Evolutionary conservation across 768 basidiomycete genomes (phyloP).

Genomic region (Tylopilus sp.): DNA sequence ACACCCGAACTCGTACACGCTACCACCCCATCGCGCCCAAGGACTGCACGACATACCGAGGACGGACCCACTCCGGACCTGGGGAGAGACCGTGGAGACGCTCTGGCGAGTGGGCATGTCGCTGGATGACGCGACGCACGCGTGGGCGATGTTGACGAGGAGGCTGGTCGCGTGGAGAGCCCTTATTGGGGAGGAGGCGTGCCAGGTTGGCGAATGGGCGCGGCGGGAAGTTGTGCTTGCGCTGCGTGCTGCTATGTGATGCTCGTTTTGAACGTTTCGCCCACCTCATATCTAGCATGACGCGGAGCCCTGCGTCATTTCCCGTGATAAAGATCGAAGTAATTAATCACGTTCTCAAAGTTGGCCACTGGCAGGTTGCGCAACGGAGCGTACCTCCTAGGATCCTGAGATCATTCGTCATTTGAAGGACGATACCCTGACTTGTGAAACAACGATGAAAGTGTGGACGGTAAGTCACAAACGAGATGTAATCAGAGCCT

Average conservation of each 20-base stretch:
- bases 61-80: conserved; percentile 34
- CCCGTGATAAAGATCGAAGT: too few relatives aligned
- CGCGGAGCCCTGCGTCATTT: too few relatives aligned
- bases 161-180: conserved; percentile 58
- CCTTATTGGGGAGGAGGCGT: conserved; percentile 37
- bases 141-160: conserved; percentile 54
- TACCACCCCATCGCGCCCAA: conserved; percentile 34
- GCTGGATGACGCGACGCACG: conserved; percentile 16
- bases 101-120: conserved; percentile 36
- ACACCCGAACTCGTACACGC: conserved; percentile 5
- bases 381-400: too few relatives aligned
- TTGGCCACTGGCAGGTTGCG: too few relatives aligned
- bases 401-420: too few relatives aligned
- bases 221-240: conserved; percentile 26
- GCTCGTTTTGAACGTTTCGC: too few relatives aligned
- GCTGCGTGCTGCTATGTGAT: neutral
- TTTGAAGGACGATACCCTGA: too few relatives aligned
- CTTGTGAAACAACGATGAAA: too few relatives aligned
- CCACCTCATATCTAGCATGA: too few relatives aligned
- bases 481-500: too few relatives aligned
- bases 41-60: conserved; percentile 35
- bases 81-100: conserved; percentile 51
- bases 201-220: conserved; percentile 53
- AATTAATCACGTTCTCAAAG: too few relatives aligned
- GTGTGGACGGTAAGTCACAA: too few relatives aligned